phyloP scores from a whole-genome alignment of 1,284 basidiomycete species.

The Rhodotorula mucilaginosa region DNA sequence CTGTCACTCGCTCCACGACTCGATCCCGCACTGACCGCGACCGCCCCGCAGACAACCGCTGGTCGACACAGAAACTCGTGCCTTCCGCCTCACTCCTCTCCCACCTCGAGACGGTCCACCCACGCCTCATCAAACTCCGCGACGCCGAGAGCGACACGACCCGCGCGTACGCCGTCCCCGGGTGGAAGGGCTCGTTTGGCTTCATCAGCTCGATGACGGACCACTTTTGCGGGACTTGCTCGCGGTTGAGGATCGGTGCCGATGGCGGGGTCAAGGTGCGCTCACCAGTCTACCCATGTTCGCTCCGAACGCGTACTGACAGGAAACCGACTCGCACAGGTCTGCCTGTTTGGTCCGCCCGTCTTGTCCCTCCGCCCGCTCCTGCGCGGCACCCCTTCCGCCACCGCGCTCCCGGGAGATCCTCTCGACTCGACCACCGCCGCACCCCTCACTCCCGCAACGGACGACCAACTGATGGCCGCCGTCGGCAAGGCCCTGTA shows the following conservation, averaged over 20 bases:
- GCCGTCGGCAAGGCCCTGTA: conserved; percentile 66
- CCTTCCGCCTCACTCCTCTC: conserved; percentile 64
- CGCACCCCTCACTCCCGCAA: conserved; percentile 52
- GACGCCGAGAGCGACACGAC: conserved; percentile 72
- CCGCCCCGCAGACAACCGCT: conserved; percentile 66
- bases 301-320: background rate
- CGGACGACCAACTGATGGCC: conserved; percentile 62
- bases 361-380: conserved; percentile 77
- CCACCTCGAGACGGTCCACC: conserved; percentile 49
- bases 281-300: background rate
- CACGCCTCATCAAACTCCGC: conserved; percentile 55
- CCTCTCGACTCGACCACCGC: conserved; percentile 12
- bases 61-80: conserved; percentile 77
- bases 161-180: conserved; percentile 71
- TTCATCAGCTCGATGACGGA: conserved; percentile 92
- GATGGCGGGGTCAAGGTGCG: conserved; percentile 83
- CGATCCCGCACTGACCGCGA: no score
- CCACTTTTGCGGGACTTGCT: conserved; percentile 83
- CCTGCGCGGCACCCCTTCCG: conserved; percentile 53
- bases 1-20: no score
- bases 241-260: conserved; percentile 75
- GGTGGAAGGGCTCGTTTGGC: conserved; percentile 69
- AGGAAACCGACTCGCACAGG: conserved; percentile 52
- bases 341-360: conserved; percentile 80
- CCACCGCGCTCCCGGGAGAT: background rate